Evolutionary conservation across 148 eudicot species (phyloP).

Genomic region (Persicaria tinctoria): DNA sequence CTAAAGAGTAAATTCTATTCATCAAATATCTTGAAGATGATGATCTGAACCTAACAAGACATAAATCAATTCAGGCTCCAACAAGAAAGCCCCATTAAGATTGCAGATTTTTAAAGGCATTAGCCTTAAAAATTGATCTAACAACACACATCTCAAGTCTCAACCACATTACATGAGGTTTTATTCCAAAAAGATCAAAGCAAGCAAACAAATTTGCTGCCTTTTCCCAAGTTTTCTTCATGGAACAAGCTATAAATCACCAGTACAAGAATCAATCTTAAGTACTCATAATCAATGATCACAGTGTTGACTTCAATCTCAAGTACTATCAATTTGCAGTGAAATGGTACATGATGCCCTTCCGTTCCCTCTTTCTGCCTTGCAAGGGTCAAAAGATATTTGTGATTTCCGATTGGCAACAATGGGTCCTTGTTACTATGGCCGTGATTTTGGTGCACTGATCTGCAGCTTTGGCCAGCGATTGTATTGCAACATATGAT

Average conservation of each 20-base stretch:
- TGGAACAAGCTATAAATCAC: neutral
- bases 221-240: neutral
- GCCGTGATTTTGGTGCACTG: constrained; percentile 47
- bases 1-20: too few relatives aligned
- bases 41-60: too few relatives aligned
- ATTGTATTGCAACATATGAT: constrained; percentile 59
- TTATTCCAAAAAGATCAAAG: neutral
- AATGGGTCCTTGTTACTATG: constrained; percentile 8
- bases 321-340: constrained; percentile 3
- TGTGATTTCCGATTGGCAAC: neutral
- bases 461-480: constrained; percentile 77
- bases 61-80: too few relatives aligned
- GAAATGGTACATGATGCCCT: neutral
- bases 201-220: neutral
- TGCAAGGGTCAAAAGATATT: neutral
- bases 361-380: neutral
- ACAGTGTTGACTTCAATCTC: neutral
- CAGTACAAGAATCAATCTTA: neutral
- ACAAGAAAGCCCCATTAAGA: too few relatives aligned
- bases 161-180: neutral
- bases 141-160: neutral
- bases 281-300: neutral
- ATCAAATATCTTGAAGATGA: too few relatives aligned
- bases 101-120: too few relatives aligned
- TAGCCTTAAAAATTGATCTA: too few relatives aligned